A percentile compares a stretch with the other conserved stretches of the same genome.
These are phyloP conservation scores for Bipolaris victoriae DNA, from an alignment of 2,329 filamentous ascomycete species.

Conservation along the genomic window DNA sequence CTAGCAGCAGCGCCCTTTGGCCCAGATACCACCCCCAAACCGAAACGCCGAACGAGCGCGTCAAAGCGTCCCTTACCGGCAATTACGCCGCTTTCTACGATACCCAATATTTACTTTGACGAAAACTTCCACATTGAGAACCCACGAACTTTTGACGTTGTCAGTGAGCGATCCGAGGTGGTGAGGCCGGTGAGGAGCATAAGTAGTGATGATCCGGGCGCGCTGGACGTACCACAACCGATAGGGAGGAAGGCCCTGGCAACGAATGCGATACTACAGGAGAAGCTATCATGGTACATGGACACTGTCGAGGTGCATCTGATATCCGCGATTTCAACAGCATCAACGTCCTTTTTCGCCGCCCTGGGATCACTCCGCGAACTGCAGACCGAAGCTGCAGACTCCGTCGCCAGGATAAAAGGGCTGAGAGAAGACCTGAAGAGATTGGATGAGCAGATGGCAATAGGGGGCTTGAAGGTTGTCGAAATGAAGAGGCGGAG, in stretches of 20 bases:
- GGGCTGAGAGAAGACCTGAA: constrained; percentile 77
- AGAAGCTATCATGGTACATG: constrained; percentile 99
- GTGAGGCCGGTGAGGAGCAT: constrained; percentile 66
- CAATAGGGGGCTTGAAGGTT: constrained; percentile 81
- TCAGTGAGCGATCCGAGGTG: constrained; percentile 96
- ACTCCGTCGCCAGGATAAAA: constrained; percentile 88
- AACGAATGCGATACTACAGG: constrained; percentile 95
- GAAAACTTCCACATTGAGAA: constrained; percentile 95
- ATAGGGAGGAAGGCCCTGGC: constrained; percentile 80
- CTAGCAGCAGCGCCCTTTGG: constrained; percentile 47
- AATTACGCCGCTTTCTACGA: constrained; percentile 86
- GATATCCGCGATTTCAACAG: constrained; percentile 93
- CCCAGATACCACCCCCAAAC: constrained; percentile 57
- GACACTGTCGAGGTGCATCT: constrained; percentile 97
- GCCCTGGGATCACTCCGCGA: constrained; percentile 89
- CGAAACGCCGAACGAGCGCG: constrained; percentile 59
- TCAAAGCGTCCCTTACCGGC: constrained; percentile 70
- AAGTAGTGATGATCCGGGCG: constrained; percentile 59
- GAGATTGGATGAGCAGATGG: constrained; percentile 84
- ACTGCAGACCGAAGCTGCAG: constrained; percentile 87
- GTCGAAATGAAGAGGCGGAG: constrained; percentile 80
- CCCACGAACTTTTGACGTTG: constrained; percentile 92
- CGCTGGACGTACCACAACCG: constrained; percentile 61
- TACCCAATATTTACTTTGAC: constrained; percentile 92
- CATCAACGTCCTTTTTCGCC: constrained; percentile 95